These are phyloP conservation scores for Cladosporium sp. DNA, from an alignment of 2,329 filamentous ascomycete species.

Conservation along the genomic window DNA sequence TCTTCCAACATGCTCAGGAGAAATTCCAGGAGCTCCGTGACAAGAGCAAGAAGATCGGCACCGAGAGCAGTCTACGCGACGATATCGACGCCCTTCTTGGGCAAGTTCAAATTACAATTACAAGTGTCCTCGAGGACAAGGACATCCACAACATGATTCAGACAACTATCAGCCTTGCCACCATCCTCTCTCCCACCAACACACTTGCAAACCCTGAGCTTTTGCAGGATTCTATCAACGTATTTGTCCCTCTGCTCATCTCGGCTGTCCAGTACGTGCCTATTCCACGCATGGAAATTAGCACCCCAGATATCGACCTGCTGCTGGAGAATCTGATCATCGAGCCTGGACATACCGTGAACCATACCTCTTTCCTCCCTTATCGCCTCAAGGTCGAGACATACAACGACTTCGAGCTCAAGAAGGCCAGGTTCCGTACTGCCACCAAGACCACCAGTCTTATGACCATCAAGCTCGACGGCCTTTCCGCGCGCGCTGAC, in stretches of 20 bases:
- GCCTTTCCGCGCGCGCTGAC: conserved; percentile 76
- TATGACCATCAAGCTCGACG: conserved; percentile 74
- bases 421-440: conserved; percentile 70
- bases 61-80: conserved; percentile 63
- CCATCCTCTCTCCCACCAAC: conserved; percentile 64
- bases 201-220: conserved; percentile 66
- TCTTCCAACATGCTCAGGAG: conserved; percentile 71
- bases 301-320: conserved; percentile 77
- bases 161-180: conserved; percentile 63
- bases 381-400: conserved; percentile 77
- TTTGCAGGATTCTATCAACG: conserved; percentile 69
- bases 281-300: conserved; percentile 84
- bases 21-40: conserved; percentile 58
- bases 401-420: conserved; percentile 80
- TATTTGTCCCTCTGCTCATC: conserved; percentile 75
- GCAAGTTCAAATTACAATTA: conserved; percentile 64
- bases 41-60: conserved; percentile 55
- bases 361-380: conserved; percentile 83
- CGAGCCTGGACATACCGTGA: conserved; percentile 79
- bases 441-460: conserved; percentile 63
- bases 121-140: conserved; percentile 66
- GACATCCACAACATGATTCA: conserved; percentile 66
- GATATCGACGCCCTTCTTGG: conserved; percentile 70
- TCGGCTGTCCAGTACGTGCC: conserved; percentile 80
- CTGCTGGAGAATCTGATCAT: conserved; percentile 86